Percentiles rank a stretch among this genome's conserved stretches.
Evolutionary conservation across 768 basidiomycete genomes (phyloP).

Genomic region (Dacryopinax spathularia): DNA sequence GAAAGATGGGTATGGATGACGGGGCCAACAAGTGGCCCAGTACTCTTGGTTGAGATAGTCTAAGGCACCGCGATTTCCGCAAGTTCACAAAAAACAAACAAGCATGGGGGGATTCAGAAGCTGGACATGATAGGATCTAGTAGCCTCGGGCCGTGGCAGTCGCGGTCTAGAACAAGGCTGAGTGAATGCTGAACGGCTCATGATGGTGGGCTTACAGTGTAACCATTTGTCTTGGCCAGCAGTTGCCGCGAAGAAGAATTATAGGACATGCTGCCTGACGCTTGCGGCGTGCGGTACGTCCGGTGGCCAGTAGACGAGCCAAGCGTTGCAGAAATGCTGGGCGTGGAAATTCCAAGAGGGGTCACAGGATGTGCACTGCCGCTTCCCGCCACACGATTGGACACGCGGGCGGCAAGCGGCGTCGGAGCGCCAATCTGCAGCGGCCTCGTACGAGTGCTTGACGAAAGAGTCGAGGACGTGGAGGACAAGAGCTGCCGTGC

Average conservation of each 20-base stretch:
- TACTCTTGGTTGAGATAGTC: slow-evolving; percentile 1
- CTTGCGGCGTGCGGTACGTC: slow-evolving; percentile 5
- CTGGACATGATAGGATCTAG: not conserved
- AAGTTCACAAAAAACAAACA: not conserved
- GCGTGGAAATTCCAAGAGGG: slow-evolving; percentile 5
- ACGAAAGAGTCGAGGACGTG: slow-evolving; percentile 30
- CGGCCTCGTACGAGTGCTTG: slow-evolving; percentile 30
- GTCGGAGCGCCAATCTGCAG: slow-evolving; percentile 68
- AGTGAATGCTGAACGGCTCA: not conserved
- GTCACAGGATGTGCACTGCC: slow-evolving; percentile 6
- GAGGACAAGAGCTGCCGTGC: slow-evolving; percentile 43
- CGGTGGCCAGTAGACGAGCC: not conserved
- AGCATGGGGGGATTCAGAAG: not conserved
- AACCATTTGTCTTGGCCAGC: slow-evolving; percentile 2
- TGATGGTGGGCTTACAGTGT: not conserved
- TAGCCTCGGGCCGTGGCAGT: not conserved
- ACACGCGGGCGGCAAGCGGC: slow-evolving; percentile 58
- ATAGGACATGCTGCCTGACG: not conserved
- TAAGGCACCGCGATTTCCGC: not conserved
- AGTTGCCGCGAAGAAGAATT: not conserved
- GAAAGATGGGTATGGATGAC: slow-evolving; percentile 3
- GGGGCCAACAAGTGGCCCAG: not conserved
- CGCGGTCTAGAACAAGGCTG: not conserved
- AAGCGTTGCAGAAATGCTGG: not conserved
- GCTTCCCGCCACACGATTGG: not conserved